Evolutionary conservation across 805 yeast species (phyloP).

Genomic region (Candida andamanensis): DNA sequence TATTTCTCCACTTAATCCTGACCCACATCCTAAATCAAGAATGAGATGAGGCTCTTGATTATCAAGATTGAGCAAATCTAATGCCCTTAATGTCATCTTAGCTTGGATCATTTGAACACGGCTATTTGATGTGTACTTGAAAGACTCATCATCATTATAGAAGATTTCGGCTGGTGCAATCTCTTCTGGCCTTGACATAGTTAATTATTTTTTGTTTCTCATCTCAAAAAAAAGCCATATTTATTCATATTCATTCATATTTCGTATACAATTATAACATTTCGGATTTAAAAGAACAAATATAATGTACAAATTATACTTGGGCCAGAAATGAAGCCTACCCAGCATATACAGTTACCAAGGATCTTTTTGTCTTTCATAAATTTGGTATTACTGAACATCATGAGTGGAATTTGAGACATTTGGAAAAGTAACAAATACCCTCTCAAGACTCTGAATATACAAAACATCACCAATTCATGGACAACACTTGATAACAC

Average conservation of each 20-base stretch:
- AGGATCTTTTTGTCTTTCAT: conserved; percentile 52
- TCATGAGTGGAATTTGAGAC: conserved; percentile 79
- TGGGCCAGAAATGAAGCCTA: conserved; percentile 88
- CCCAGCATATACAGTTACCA: conserved; percentile 85
- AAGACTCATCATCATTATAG: conserved; percentile 85
- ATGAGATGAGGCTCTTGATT: conserved; percentile 56
- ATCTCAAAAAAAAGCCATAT: neutral
- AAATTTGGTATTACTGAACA: conserved; percentile 53
- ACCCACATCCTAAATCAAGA: conserved; percentile 94
- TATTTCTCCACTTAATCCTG: conserved; percentile 93
- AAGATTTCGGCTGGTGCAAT: conserved; percentile 95
- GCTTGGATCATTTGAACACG: conserved; percentile 99
- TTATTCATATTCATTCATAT: no score
- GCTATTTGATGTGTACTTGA: conserved; percentile 84
- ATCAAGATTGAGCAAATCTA: conserved; percentile 78
- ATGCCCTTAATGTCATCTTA: conserved; percentile 90
- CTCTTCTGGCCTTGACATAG: conserved; percentile 94
- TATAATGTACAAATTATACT: conserved; percentile 82
- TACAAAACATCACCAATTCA: conserved; percentile 87
- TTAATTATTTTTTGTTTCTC: neutral
- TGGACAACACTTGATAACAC: conserved; percentile 78
- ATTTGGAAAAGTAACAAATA: conserved; percentile 78
- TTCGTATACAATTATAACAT: no score
- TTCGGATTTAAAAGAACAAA: conserved; percentile 51
- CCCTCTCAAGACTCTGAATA: conserved; percentile 75